These are phyloP conservation scores for Alternaria dauci DNA, from an alignment of 2,329 filamentous ascomycete genomes.

Conservation along the genomic window DNA sequence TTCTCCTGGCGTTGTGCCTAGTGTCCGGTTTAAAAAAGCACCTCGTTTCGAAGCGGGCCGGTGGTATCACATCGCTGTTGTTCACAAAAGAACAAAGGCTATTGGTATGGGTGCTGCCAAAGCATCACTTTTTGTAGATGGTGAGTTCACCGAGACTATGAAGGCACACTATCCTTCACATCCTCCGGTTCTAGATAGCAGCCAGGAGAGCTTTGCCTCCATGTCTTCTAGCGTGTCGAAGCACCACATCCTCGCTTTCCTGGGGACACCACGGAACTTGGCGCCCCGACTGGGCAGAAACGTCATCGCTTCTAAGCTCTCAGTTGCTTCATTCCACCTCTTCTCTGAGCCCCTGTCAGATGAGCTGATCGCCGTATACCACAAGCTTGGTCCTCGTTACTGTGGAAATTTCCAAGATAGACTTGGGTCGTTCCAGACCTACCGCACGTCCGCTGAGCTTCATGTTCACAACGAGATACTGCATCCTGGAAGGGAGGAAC, in stretches of 20 bases:
- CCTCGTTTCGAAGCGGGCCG: conserved; percentile 75
- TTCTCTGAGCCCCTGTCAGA: conserved; percentile 89
- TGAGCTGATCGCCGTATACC: conserved; percentile 89
- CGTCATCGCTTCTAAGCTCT: conserved; percentile 81
- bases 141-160: conserved; percentile 91
- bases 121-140: conserved; percentile 88
- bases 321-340: conserved; percentile 86
- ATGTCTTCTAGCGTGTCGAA: conserved; percentile 67
- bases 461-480: conserved; percentile 91
- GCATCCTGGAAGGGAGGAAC: conserved; percentile 87
- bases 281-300: conserved; percentile 78
- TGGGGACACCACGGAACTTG: conserved; percentile 90
- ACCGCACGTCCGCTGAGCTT: conserved; percentile 87
- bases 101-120: conserved; percentile 75
- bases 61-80: conserved; percentile 95
- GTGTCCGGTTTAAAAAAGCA: conserved; percentile 92
- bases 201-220: conserved; percentile 74
- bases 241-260: conserved; percentile 84
- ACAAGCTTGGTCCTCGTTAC: conserved; percentile 87
- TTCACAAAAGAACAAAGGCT: conserved; percentile 77
- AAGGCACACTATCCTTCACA: conserved; percentile 86
- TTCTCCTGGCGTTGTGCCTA: conserved; percentile 70
- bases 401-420: conserved; percentile 97
- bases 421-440: conserved; percentile 94
- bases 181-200: conserved; percentile 70